A percentile compares a stretch with the other conserved stretches of the same genome.
Conservation (phyloP, 768 basidiomycete genomes). For the Naganishia vaughanmartiniae region DNA sequence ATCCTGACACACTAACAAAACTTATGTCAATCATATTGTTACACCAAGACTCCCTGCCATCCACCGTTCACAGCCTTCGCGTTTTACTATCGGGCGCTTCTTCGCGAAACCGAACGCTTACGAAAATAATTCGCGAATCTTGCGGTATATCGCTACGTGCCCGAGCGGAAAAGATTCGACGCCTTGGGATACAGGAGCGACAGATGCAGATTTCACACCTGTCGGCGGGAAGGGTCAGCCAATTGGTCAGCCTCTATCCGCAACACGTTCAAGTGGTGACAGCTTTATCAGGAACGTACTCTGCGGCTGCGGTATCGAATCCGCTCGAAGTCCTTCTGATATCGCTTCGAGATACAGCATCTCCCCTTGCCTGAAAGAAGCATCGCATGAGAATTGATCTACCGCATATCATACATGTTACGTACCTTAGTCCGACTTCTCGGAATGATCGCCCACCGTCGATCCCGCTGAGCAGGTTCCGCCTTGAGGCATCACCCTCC, state of each 20-base stretch:
- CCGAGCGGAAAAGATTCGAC: background rate
- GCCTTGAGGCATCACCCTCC: background rate
- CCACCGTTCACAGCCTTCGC: too few species aligned
- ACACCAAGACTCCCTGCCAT: too few species aligned
- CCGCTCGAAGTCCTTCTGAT: background rate
- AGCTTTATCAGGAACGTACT: background rate
- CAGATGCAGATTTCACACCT: background rate
- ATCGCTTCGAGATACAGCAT: conserved; percentile 10
- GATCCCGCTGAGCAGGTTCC: background rate
- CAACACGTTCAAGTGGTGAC: background rate
- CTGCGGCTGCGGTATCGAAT: background rate
- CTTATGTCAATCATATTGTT: background rate
- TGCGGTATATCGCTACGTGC: conserved; percentile 14
- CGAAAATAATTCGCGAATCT: conserved; percentile 3
- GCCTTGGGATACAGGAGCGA: background rate
- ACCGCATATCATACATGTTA: background rate
- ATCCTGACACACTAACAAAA: background rate
- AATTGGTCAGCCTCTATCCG: too few species aligned
- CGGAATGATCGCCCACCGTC: conserved; percentile 1
- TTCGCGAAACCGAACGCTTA: background rate
- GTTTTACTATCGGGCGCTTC: background rate
- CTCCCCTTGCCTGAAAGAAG: background rate
- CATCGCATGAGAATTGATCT: background rate
- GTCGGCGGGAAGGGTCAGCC: too few species aligned
- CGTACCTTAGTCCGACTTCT: conserved; percentile 8